Evolutionary conservation across 1,139 yeast species (phyloP).

Genomic region (Nakaseomyces bracarensis): DNA sequence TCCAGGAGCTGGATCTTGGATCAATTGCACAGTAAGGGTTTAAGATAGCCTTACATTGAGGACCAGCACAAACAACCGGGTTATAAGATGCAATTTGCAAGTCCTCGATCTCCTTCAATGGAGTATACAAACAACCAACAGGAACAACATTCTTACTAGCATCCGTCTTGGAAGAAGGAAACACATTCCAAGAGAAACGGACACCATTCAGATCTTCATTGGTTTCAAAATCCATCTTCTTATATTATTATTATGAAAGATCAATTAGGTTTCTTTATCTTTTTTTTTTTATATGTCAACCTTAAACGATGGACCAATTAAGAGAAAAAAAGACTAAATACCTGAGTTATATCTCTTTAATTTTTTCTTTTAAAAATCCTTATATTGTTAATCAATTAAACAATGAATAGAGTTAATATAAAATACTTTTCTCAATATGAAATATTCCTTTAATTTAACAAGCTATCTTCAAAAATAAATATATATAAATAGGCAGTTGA

Average conservation of each 20-base stretch:
- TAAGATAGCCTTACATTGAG: slow-evolving; percentile 75
- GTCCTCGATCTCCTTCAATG: slow-evolving; percentile 72
- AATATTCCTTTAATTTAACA: too few species aligned
- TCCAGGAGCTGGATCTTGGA: slow-evolving; percentile 74
- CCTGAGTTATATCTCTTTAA: too few species aligned
- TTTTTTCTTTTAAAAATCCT: too few species aligned
- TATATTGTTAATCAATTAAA: too few species aligned
- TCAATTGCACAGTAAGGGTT: slow-evolving; percentile 88
- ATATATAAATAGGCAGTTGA: too few species aligned
- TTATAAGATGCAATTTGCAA: slow-evolving; percentile 80
- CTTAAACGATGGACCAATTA: too few species aligned
- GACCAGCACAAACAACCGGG: slow-evolving; percentile 75
- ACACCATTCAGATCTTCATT: slow-evolving; percentile 86
- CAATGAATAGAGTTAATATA: too few species aligned
- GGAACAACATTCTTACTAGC: slow-evolving; percentile 92
- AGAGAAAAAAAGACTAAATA: too few species aligned
- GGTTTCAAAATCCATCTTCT: slow-evolving; percentile 62
- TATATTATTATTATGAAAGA: background rate
- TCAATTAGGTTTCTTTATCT: too few species aligned
- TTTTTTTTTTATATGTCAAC: too few species aligned
- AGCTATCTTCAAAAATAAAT: too few species aligned
- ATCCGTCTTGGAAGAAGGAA: slow-evolving; percentile 85
- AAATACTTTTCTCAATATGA: too few species aligned
- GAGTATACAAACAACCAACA: slow-evolving; percentile 89
- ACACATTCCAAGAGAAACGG: slow-evolving; percentile 81